A percentile compares a stretch with the other conserved stretches of the same genome.
Conservation (phyloP, 495 filamentous ascomycete species). For the Entonaema liquescens region DNA sequence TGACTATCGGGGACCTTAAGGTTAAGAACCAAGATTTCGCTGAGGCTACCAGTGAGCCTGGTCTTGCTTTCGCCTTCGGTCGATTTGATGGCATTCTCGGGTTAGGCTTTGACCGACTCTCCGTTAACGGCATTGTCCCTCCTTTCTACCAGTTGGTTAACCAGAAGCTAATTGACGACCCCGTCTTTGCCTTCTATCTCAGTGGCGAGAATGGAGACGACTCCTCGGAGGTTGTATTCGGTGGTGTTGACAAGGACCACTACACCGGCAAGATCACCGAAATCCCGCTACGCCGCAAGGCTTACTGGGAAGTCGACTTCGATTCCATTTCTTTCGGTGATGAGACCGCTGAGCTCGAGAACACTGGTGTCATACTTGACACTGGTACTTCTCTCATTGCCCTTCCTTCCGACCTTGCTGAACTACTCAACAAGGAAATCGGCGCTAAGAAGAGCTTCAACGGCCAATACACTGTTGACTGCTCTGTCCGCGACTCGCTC, state of each 20-base stretch:
- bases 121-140: constrained; percentile 92
- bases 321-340: constrained; percentile 90
- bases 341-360: constrained; percentile 82
- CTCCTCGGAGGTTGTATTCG: constrained; percentile 88
- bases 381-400: constrained; percentile 98
- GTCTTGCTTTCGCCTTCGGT: constrained; percentile 97
- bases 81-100: constrained; percentile 98
- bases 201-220: constrained; percentile 73
- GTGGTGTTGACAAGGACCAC: constrained; percentile 86
- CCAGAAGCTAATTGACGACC: constrained; percentile 87
- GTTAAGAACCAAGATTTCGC: constrained; percentile 92
- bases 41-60: constrained; percentile 93
- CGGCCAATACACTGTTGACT: constrained; percentile 95
- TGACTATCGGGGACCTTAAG: constrained; percentile 88
- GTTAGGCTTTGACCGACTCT: constrained; percentile 92
- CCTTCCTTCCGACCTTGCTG: constrained; percentile 88
- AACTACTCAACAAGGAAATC: constrained; percentile 97
- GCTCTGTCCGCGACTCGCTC: constrained; percentile 78
- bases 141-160: constrained; percentile 96
- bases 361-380: constrained; percentile 96
- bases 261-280: constrained; percentile 91
- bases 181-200: constrained; percentile 97
- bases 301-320: constrained; percentile 99
- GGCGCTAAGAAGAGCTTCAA: constrained; percentile 96
- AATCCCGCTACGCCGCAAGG: constrained; percentile 95